Evolutionary conservation across 768 basidiomycete genomes (phyloP), one percentile per base, ranked within the genome.

Genomic region (Mycena crocata): DNA sequence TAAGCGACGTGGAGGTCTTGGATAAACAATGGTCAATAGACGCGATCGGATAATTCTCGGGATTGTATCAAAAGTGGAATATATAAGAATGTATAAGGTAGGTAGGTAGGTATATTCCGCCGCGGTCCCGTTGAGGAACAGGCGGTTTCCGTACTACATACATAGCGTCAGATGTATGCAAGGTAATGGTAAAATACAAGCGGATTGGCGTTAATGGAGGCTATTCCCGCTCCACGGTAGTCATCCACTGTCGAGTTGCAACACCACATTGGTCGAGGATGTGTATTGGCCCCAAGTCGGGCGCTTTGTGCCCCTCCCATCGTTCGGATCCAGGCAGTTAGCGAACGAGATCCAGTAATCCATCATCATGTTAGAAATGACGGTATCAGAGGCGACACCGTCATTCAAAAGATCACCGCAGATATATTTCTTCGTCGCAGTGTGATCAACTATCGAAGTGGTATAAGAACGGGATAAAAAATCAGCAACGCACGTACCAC

Each of bases 101-200:
- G n/a, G n/a, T n/a, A n/a, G n/a, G n/a, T n/a, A n/a, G n/a, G n/a
- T n/a, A n/a, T n/a, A n/a, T n/a, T n/a, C n/a, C n/a, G n/a, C n/a
- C n/a, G n/a, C n/a, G n/a, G n/a, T n/a, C n/a, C n/a, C n/a, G n/a
- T n/a, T n/a, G n/a, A n/a, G n/a, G n/a, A n/a, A n/a, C n/a, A n/a
- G n/a, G n/a, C n/a, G n/a, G n/a, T n/a, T n/a, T n/a, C n/a, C n/a
- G n/a, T n/a, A n/a, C n/a, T 37, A 37, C 9, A 37, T 8, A 37
- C 35, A 15, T 9, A 9, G 35, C 35, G 8, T 37, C 35, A 37
- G 15, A 37, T n/a, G 30, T 19, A 51, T 32, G 23, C 17, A 23
- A 13, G 14, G 45, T 60, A 39, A n/a, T 60, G 58, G 46, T 30
- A 61, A 51, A 61, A 51, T 31, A 61, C 49, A 26, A 61, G 58